Evolutionary conservation across 2,329 filamentous ascomycete genomes (phyloP).

Genomic region (Apiospora saccharicola): DNA sequence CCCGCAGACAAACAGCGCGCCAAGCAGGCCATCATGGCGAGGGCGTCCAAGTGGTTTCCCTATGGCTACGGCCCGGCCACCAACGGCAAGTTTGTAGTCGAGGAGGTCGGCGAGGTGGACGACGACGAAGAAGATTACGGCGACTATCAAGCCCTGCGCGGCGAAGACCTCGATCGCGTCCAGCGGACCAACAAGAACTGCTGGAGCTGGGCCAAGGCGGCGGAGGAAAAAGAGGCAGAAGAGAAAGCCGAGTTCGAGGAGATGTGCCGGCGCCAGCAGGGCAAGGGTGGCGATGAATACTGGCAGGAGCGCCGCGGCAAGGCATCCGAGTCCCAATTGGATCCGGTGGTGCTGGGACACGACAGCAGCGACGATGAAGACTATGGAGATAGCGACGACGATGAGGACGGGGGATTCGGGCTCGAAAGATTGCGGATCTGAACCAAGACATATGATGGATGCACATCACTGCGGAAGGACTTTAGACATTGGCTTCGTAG

Average conservation of each 20-base stretch:
- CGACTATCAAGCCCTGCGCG: conserved; percentile 46
- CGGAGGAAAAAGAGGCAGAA: conserved; percentile 30
- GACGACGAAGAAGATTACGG: conserved; percentile 53
- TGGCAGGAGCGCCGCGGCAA: conserved; percentile 16
- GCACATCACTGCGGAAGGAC: no score
- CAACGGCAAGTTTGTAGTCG: conserved; percentile 52
- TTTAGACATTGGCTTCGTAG: neutral
- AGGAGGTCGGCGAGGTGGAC: conserved; percentile 51
- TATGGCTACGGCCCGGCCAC: conserved; percentile 54
- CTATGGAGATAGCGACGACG: neutral
- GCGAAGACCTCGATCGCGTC: conserved; percentile 29
- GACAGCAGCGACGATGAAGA: neutral
- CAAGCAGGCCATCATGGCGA: conserved; percentile 48
- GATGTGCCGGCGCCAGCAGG: neutral
- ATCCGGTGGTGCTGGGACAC: conserved; percentile 50
- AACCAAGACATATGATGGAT: neutral
- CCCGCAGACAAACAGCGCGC: conserved; percentile 47
- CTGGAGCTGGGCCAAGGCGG: conserved; percentile 38
- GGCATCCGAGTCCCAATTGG: conserved; percentile 22
- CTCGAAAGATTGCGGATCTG: neutral
- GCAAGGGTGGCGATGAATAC: conserved; percentile 27
- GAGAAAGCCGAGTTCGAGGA: neutral
- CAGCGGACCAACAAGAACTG: conserved; percentile 29
- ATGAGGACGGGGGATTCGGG: neutral
- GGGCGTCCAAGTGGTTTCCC: conserved; percentile 54